A percentile compares a stretch with the other conserved stretches of the same genome.
These are phyloP conservation scores for Haplosporangium gracile DNA, from an alignment of 192 early-diverging fungal species.

Conservation along the genomic window DNA sequence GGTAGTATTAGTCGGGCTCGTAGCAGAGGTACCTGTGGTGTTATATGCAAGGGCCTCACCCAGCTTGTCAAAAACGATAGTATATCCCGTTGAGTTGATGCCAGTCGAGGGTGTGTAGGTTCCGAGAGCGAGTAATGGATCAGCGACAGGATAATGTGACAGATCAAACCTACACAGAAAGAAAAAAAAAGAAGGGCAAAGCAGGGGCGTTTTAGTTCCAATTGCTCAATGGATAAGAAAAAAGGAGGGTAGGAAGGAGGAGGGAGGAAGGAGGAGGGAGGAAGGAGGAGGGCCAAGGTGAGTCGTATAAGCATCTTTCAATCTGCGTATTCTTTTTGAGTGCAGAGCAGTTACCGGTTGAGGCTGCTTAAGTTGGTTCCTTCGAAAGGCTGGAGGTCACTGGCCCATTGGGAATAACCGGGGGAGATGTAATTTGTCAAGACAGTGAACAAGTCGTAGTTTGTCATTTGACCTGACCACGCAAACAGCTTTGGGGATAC, in stretches of 20 bases:
- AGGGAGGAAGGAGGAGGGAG: neutral
- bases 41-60: neutral
- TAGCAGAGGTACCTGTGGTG: neutral
- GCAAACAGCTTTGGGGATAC: no score
- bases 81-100: neutral
- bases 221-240: neutral
- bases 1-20: neutral
- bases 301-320: no score
- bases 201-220: neutral
- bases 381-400: no score
- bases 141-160: neutral
- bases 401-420: neutral
- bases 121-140: neutral
- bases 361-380: no score
- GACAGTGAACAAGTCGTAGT: neutral
- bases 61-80: neutral
- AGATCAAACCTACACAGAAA: neutral
- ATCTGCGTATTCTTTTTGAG: no score
- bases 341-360: no score
- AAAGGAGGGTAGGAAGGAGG: no score
- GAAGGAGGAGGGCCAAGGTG: neutral
- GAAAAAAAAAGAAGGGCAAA: neutral
- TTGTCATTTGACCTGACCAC: no score
- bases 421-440: neutral
- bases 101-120: neutral